Conservation (phyloP, 352 stramenopile species). For the Thalassiosira mediterranea region DNA sequence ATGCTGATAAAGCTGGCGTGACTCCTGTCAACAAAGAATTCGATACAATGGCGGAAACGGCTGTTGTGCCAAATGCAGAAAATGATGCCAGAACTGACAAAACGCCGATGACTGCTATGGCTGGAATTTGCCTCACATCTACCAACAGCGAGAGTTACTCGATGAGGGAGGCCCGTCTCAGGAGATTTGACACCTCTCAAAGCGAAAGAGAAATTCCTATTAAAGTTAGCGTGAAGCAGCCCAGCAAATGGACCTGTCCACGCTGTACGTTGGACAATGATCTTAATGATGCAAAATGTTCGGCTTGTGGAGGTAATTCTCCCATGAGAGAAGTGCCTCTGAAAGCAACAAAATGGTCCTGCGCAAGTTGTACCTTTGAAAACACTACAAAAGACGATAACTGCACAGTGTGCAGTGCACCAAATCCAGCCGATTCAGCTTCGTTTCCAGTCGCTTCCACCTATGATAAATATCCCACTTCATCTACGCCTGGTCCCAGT, state of each 20-base stretch:
- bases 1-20: no score
- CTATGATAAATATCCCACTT: conserved; percentile 14
- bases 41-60: no score
- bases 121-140: conserved; percentile 17
- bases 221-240: neutral
- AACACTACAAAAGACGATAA: conserved; percentile 12
- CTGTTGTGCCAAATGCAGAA: no score
- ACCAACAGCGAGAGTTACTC: conserved; percentile 21
- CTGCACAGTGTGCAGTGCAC: conserved; percentile 21
- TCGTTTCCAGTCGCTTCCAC: conserved; percentile 1
- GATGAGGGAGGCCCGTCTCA: conserved; percentile 44
- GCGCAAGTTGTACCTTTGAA: conserved; percentile 32
- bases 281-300: conserved; percentile 10
- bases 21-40: no score
- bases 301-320: conserved; percentile 14
- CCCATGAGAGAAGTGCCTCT: neutral
- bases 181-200: conserved; percentile 9
- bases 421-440: conserved; percentile 2
- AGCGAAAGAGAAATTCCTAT: neutral
- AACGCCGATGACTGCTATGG: no score
- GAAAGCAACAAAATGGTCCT: conserved; percentile 14
- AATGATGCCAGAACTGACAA: no score
- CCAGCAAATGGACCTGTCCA: conserved; percentile 25
- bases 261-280: conserved; percentile 42
- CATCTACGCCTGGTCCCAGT: neutral